Conservation (phyloP, 1,284 basidiomycete species). For the Marasmius oreades region DNA sequence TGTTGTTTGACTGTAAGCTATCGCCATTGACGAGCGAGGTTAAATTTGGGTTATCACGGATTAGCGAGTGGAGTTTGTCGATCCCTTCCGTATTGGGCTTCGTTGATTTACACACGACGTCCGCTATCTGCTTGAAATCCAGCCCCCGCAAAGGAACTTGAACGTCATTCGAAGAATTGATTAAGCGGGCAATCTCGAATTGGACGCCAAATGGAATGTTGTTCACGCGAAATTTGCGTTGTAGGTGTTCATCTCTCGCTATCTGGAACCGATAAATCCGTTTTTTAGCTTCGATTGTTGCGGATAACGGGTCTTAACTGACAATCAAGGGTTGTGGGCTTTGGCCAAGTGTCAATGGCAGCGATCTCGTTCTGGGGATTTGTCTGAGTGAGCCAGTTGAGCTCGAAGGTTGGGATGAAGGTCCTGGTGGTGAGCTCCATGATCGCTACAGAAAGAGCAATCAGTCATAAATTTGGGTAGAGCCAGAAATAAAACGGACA, state of each 20-base stretch:
- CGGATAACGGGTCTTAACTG: no score
- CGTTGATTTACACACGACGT: neutral
- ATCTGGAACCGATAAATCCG: neutral
- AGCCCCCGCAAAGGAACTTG: constrained; percentile 10
- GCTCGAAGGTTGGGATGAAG: no score
- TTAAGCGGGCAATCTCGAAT: neutral
- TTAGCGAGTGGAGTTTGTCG: neutral
- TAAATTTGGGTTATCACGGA: neutral
- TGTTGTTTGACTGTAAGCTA: no score
- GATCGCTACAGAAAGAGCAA: no score
- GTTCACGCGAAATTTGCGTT: neutral
- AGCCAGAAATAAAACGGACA: no score
- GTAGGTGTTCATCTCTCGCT: neutral
- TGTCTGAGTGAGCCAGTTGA: no score
- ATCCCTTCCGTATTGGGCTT: neutral
- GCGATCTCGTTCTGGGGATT: no score
- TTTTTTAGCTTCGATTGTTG: neutral
- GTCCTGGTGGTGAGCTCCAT: no score
- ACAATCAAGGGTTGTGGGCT: no score
- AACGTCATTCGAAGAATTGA: neutral
- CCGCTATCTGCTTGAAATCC: neutral
- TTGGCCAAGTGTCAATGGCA: no score
- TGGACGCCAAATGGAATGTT: neutral
- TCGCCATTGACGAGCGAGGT: neutral
- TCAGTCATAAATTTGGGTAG: no score